Base-by-base conservation (phyloP, 1,139 yeast species). In the Yamadazyma songkhlaensis region DNA sequence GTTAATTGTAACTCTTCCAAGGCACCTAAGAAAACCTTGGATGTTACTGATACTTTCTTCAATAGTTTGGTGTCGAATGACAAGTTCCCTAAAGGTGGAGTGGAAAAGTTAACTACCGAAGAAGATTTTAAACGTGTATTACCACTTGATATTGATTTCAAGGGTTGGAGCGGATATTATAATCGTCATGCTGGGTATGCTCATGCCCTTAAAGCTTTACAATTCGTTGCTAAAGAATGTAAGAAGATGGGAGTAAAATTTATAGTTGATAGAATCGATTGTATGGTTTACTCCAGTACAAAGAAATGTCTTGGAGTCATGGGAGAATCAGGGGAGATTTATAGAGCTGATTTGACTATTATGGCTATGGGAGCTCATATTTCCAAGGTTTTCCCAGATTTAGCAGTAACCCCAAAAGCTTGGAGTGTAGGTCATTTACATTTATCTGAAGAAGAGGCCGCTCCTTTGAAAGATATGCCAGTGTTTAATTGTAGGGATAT, bases 371-470 rank as follows among this genome's bases (percentile, higher is more conserved):
- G 74, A 24, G 72, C 74, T 2, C 54, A 58, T 29, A 58, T 70
- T 1, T 54, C 60, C n/a, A 47, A 47, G 17, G 32, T 67, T 9
- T 38, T 66, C 20, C 63, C 69, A 31, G 60, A 65, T 35, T 48
- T 59, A 9, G 62, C 72, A 3, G 44, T 47, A 6, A 40, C 47
- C 4, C 39, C 51, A 1, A 41, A 44, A 35, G 67, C 73, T 6
- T 55, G 67, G 47, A 64, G 71, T 35, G 58, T 70, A 12, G 72
- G 72, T 0, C 76, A 70, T 45, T 57, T 69, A 15, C 50, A 59
- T 38, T 43, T 71, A 14, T 49, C 59, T 0, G 52, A 52, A 6
- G 59, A 56, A 29, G 74, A 71, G 38, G 68, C 60, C 20, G 40
- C 38, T 6, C 47, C 44, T 11, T 55, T 59, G 15, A 58, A 53